Base-by-base conservation (phyloP, 371 early-diverging fungal genomes). In the Haplosporangium sp. region DNA sequence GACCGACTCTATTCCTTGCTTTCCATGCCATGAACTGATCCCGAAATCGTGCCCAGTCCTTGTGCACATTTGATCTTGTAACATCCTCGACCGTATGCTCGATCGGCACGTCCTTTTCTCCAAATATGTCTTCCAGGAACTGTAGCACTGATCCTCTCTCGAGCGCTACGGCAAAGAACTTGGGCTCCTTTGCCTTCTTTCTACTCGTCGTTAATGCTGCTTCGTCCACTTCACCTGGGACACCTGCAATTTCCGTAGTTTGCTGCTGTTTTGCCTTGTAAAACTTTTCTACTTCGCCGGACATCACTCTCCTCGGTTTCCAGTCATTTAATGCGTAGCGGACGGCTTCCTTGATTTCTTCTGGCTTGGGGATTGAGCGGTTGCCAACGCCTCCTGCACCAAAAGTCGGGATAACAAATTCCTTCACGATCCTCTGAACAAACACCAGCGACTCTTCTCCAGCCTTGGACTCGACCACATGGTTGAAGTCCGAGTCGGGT, bases 391-490 rank as follows among this genome's bases (percentile, higher is more conserved):
- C 68, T 45, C 77, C 72, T 13, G 69, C 73, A 21, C 80, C 80
- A 13, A 68, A 37, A 12, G 55, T 59, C 1, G 73, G 73, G 50
- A 67, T 82, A 61, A 63, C 66, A 58, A 91, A 73, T 12, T 70
- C 70, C 20, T 84, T 64, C 8, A 86, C 69, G 7, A 80, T 71
- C 13, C 55, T 51, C 2, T 75, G 52, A n/a, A 90, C 77, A 57
- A 83, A 85, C 16, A 16, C 54, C 47, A 64, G 20, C 7, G 85
- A 62, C 9, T 86, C 84, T 37, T 80, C 82, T 5, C 74, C 82
- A 51, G 83, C 38, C n/a, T 84, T 82, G 59, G 88, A 72, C 54
- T 82, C 81, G 29, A 94, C 77, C 2, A 91, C 83, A 13, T 83
- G 74, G 60, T 83, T 82, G 21, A 93, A 83, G 18, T 73, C 58